Evolutionary conservation across 2,329 filamentous ascomycete species (phyloP), one percentile per base, ranked within the genome.

Genomic region (Cordyceps tenuipes): DNA sequence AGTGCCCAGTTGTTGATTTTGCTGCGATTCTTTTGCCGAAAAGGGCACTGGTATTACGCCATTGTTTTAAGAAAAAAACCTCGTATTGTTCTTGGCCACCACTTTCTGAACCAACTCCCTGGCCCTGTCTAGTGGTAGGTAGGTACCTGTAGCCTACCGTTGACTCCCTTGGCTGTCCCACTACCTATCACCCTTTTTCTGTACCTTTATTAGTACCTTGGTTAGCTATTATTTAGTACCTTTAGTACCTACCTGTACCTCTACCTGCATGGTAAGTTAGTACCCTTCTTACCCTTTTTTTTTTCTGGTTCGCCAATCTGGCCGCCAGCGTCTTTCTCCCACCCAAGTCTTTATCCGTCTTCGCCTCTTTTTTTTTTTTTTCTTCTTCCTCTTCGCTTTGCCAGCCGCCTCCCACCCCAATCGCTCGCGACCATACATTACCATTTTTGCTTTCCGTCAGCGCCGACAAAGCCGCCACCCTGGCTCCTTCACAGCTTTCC

Each of bases 401-500:
- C 46, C 47, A 23, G n/a, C n/a, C 31, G 9, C 23, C 48, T 3
- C 19, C 50, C 19, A 9, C 29, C 47, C 19, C 47, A 41, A 21
- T 50, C 23, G 21, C 39, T 52, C 26, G 8, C 48, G 26, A 59
- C 39, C 9, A 51, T 36, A 44, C 21, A 49, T 36, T 36, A 58
- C 21, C 44, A 17, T 29, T 29, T 57, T 56, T 61, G 48, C 53
- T 57, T 62, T 44, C 46, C 47, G 34, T 13, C 34, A 13, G 12
- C 17, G 46, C 46, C 29, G 66, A 59, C 63, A 59, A 47, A 47
- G 63, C 65, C 66, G 63, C 65, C 73, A 79, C 74, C 66, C 78
- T 84, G 81, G 81, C 79, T 74, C 75, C 77, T 66, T 70, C 75
- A 74, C 76, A 73, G 64, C 70, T 73, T 65, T 71, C 74, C 66